Percentiles rank a stretch among this genome's conserved stretches.
phyloP scores from a whole-genome alignment of 495 filamentous ascomycete genomes.

The Hyphodiscus hymeniophilus region DNA sequence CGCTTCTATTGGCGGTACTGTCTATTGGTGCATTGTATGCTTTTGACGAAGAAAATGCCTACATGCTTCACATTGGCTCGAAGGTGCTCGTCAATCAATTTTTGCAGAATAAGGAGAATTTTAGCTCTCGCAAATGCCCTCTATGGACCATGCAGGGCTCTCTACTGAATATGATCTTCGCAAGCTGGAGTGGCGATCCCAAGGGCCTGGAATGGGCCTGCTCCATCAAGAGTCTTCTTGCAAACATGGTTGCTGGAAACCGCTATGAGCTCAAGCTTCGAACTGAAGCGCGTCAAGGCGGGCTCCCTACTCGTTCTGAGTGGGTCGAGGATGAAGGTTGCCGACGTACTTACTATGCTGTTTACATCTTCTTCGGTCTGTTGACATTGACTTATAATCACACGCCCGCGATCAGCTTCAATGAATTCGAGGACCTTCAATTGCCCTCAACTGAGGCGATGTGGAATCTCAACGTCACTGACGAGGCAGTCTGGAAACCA shows the following conservation, averaged over 20 bases:
- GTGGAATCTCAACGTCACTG: slow-evolving; percentile 75
- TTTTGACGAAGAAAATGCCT: slow-evolving; percentile 91
- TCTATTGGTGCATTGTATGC: slow-evolving; percentile 96
- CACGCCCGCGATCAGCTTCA: slow-evolving; percentile 93
- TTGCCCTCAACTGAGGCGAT: slow-evolving; percentile 89
- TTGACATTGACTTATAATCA: slow-evolving; percentile 96
- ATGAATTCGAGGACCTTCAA: slow-evolving; percentile 90
- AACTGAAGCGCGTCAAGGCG: slow-evolving; percentile 75
- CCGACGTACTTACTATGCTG: slow-evolving; percentile 95
- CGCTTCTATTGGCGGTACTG: slow-evolving; percentile 81
- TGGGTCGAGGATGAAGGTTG: slow-evolving; percentile 98
- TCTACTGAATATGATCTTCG: slow-evolving; percentile 96
- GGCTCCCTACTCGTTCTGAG: slow-evolving; percentile 69
- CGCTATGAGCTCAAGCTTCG: slow-evolving; percentile 92
- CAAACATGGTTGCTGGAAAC: slow-evolving; percentile 98
- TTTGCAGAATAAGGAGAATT: slow-evolving; percentile 94
- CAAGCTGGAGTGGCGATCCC: slow-evolving; percentile 97
- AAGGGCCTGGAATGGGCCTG: slow-evolving; percentile 98
- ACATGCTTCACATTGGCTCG: slow-evolving; percentile 94
- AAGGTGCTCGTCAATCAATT: slow-evolving; percentile 96
- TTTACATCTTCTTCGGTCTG: slow-evolving; percentile 96
- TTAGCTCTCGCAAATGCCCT: slow-evolving; percentile 96
- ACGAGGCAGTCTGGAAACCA: slow-evolving; percentile 79
- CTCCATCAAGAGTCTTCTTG: slow-evolving; percentile 93
- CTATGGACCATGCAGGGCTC: slow-evolving; percentile 97